Conservation (phyloP, 1,284 basidiomycete species). For the Jaminaea rosea region DNA sequence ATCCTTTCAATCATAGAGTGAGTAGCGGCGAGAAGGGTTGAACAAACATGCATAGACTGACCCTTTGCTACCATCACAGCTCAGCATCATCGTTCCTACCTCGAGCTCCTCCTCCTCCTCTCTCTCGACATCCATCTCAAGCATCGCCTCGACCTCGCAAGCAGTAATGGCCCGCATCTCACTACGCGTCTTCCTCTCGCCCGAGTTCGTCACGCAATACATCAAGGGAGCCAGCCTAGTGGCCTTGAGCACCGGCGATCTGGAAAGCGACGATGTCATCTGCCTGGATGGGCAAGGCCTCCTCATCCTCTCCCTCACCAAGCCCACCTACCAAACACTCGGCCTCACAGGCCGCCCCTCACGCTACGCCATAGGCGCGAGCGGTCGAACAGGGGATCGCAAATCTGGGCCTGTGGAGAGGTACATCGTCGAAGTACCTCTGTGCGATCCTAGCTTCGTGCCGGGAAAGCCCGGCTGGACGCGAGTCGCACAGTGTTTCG, state of each 20-base stretch:
- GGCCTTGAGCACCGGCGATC: constrained; percentile 24
- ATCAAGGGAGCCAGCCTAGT: constrained; percentile 19
- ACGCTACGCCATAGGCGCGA: constrained; percentile 26
- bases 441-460: constrained; percentile 31
- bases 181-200: constrained; percentile 33
- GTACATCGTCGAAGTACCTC: constrained; percentile 33
- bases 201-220: constrained; percentile 33
- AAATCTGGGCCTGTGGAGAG: constrained; percentile 27
- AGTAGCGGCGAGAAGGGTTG: not conserved
- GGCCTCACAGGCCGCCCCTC: constrained; percentile 37
- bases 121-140: not conserved
- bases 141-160: not conserved
- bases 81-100: too few relatives aligned
- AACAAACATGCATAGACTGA: constrained; percentile 12
- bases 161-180: constrained; percentile 10
- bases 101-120: not conserved
- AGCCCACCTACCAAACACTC: constrained; percentile 42
- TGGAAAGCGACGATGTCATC: constrained; percentile 19
- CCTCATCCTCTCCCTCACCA: constrained; percentile 36
- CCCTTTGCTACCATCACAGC: constrained; percentile 12
- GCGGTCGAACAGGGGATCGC: constrained; percentile 38
- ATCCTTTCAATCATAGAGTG: constrained; percentile 33
- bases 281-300: constrained; percentile 40
- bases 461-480: constrained; percentile 39
- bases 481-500: constrained; percentile 6